phyloP scores from a whole-genome alignment of 1,284 basidiomycete species.

The Ganoderma resinaceum region DNA sequence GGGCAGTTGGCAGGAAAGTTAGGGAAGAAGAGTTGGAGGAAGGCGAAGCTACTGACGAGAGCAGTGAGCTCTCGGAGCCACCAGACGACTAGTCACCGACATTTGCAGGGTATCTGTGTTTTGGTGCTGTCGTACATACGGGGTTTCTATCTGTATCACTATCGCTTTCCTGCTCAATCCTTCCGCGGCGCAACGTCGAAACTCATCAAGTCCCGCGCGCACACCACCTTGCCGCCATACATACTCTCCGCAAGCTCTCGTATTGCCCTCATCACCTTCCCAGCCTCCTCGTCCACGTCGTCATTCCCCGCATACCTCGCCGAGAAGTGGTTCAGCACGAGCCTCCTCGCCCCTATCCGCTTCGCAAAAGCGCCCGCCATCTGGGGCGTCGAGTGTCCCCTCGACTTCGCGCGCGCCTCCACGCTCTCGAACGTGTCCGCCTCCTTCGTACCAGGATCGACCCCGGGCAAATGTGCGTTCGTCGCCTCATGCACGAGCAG shows the following conservation, averaged over 20 bases:
- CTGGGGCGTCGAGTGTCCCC: constrained; percentile 93
- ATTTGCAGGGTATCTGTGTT: not conserved
- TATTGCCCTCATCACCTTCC: constrained; percentile 67
- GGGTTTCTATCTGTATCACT: constrained; percentile 21
- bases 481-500: constrained; percentile 89
- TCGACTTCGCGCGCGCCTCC: constrained; percentile 70
- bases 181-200: constrained; percentile 54
- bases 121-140: constrained; percentile 20
- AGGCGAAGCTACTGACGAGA: constrained; percentile 81
- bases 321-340: constrained; percentile 90
- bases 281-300: constrained; percentile 54
- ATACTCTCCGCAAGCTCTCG: constrained; percentile 57
- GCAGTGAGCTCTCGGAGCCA: constrained; percentile 76
- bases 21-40: constrained; percentile 78
- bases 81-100: constrained; percentile 56
- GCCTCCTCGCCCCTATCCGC: constrained; percentile 64
- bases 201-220: constrained; percentile 78
- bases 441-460: constrained; percentile 63
- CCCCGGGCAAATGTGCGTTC: constrained; percentile 84
- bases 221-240: constrained; percentile 61
- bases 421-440: constrained; percentile 69
- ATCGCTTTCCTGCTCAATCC: constrained; percentile 18
- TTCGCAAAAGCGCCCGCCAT: constrained; percentile 89
- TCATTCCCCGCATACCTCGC: constrained; percentile 50
- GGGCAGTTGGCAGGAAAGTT: constrained; percentile 54